Evolutionary conservation across 768 basidiomycete species (phyloP).

Genomic region (Lactifluus subvellereus): DNA sequence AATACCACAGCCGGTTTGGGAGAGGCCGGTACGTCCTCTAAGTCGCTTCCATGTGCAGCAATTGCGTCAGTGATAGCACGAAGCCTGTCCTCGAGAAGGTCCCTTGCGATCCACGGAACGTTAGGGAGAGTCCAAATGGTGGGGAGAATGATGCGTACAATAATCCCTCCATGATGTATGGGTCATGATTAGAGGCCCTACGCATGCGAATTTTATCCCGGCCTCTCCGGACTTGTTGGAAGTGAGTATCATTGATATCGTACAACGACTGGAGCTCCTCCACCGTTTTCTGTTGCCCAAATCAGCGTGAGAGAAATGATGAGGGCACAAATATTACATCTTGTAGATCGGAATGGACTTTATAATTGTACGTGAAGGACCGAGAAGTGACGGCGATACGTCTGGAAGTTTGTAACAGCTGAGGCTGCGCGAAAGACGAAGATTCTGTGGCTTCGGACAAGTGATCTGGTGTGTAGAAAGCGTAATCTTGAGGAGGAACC

Average conservation of each 20-base stretch:
- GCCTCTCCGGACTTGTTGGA: not conserved
- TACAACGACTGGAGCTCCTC: constrained; percentile 10
- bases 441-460: not conserved
- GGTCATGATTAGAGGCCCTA: constrained; percentile 2
- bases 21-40: not conserved
- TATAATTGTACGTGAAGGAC: not conserved
- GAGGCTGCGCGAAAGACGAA: not conserved
- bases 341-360: constrained; percentile 11
- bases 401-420: not conserved
- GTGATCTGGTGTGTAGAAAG: not conserved
- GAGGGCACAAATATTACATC: constrained; percentile 1
- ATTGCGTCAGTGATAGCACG: constrained; percentile 36
- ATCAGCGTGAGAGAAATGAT: not conserved
- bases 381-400: not conserved
- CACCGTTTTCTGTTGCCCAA: not conserved
- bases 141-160: constrained; percentile 1
- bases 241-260: constrained; percentile 4
- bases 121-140: not conserved
- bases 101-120: constrained; percentile 21
- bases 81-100: constrained; percentile 36
- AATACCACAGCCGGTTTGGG: not conserved
- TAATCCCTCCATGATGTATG: constrained; percentile 7
- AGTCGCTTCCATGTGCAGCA: constrained; percentile 14
- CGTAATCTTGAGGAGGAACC: not conserved
- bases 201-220: constrained; percentile 14